Base-by-base conservation (phyloP, 305 asterid species). In the Rubia peregrina region DNA sequence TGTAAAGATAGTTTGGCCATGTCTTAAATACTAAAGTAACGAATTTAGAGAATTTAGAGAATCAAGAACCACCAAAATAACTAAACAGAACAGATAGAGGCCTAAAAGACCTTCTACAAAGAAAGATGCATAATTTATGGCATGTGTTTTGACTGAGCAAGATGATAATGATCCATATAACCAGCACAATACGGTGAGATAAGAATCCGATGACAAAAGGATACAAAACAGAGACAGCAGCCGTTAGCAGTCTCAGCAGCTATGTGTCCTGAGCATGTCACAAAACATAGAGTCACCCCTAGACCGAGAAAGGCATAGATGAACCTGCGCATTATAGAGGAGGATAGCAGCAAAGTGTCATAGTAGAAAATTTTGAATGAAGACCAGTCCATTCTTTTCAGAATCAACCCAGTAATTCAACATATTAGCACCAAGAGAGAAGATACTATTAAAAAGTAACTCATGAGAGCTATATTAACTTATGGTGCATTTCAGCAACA, bases 171-270 rank as follows among this genome's bases (percentile, higher is more conserved):
- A 51, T 51, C 57, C 8, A 16, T 51, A 51, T 36, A 36, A 5
- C 53, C 4, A 12, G n/a, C 22, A 6, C 53, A 16, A 49, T n/a
- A 3, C 16, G 0, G 5, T 13, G 56, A 49, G 59, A 53, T 21
- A 51, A n/a, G 24, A 53, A 53, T 53, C 44, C 22, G 24, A 43
- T 57, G 30, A 19, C 4, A 0, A 21, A 74, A 86, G 95, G 98
- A 92, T 92, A 92, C 98, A 51, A 82, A 80, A 78, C 79, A 93
- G 57, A 93, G 85, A 81, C 97, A 93, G 73, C 93, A 93, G 26
- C 96, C 97, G 56, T 84, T 89, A 48, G 87, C 85, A 74, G 97
- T 93, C 83, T 90, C 95, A 1, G 97, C 96, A 69, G 98, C 97
- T 80, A 90, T 83, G 76, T 93, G 95, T 70, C 98, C 98, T 0